These are phyloP conservation scores for Penicillium fimorum DNA, from an alignment of 495 filamentous ascomycete genomes.

Conservation along the genomic window DNA sequence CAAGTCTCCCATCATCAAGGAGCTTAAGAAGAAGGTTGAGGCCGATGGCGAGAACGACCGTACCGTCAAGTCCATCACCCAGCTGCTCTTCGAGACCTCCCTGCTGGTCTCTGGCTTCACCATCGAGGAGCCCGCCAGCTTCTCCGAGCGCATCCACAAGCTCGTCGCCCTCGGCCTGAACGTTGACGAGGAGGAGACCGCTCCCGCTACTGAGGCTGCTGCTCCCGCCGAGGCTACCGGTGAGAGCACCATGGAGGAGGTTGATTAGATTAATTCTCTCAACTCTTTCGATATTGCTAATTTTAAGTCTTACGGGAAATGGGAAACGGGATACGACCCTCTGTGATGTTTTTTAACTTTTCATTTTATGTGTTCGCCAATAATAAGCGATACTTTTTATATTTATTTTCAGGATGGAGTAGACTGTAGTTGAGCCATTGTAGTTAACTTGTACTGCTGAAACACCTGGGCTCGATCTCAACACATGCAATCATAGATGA, in stretches of 20 bases:
- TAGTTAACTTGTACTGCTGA: too few species aligned
- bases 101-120: constrained; percentile 98
- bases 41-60: constrained; percentile 95
- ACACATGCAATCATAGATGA: too few species aligned
- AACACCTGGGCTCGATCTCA: too few species aligned
- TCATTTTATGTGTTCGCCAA: constrained; percentile 11
- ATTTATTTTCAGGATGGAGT: neutral
- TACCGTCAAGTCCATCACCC: constrained; percentile 96
- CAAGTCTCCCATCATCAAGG: constrained; percentile 95
- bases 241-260: constrained; percentile 73
- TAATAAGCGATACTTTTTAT: constrained; percentile 3
- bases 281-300: constrained; percentile 21
- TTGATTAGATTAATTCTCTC: constrained; percentile 54
- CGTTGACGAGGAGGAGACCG: constrained; percentile 84
- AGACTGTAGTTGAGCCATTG: neutral
- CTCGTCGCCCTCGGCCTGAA: constrained; percentile 94
- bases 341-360: constrained; percentile 25
- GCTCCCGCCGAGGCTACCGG: constrained; percentile 57
- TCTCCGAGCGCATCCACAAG: constrained; percentile 98
- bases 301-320: constrained; percentile 34
- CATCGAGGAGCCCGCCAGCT: constrained; percentile 96
- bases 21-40: constrained; percentile 98
- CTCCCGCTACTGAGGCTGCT: constrained; percentile 60
- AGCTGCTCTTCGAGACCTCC: constrained; percentile 97
- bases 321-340: constrained; percentile 37